Percentiles rank a stretch among this genome's conserved stretches.
Evolutionary conservation across 2,329 filamentous ascomycete genomes (phyloP).

Genomic region (Neospermospora avenae): DNA sequence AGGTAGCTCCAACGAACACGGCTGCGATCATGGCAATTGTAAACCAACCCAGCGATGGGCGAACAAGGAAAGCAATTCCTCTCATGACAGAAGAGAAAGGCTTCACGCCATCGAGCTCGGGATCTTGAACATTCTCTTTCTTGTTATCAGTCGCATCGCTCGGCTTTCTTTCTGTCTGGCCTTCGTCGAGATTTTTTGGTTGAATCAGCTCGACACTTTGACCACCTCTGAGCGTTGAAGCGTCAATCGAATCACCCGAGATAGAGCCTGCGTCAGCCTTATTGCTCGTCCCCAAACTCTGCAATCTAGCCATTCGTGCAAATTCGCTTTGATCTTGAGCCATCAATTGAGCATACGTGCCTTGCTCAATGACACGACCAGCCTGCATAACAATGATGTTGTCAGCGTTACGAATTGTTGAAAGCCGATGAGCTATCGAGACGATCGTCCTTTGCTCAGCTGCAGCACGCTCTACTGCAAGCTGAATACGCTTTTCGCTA

Average conservation of each 20-base stretch:
- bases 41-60: background rate
- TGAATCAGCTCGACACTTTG: background rate
- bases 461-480: constrained; percentile 69
- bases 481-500: constrained; percentile 86
- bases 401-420: constrained; percentile 85
- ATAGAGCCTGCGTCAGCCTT: constrained; percentile 12
- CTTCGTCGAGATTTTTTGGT: background rate
- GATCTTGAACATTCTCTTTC: background rate
- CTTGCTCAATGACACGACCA: constrained; percentile 71
- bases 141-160: background rate
- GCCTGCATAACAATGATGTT: constrained; percentile 77
- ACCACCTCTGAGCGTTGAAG: background rate
- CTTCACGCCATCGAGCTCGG: background rate
- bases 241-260: constrained; percentile 8
- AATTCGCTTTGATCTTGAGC: constrained; percentile 50
- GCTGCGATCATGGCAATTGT: background rate
- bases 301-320: constrained; percentile 39
- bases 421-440: constrained; percentile 88
- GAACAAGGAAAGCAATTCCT: background rate
- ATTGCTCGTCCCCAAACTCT: constrained; percentile 28
- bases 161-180: background rate
- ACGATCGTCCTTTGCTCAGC: constrained; percentile 82
- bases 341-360: constrained; percentile 70
- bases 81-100: background rate
- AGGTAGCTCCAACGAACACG: constrained; percentile 1